Percentiles rank a stretch among this genome's conserved stretches.
phyloP scores from a whole-genome alignment of 768 basidiomycete species.

The Pulveroboletus ravenelii region DNA sequence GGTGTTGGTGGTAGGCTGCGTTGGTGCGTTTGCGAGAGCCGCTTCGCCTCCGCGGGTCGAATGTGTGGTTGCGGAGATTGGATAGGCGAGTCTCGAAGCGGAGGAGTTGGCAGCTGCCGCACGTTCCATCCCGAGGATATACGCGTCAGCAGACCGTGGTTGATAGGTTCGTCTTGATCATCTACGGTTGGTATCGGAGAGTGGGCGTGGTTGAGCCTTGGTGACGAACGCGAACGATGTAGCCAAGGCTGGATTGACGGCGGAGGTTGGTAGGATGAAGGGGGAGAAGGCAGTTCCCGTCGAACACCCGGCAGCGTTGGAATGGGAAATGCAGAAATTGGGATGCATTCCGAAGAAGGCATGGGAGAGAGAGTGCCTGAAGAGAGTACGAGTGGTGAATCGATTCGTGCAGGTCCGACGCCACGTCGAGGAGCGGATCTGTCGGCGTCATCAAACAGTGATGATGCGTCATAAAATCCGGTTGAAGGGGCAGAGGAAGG shows the following conservation, averaged over 20 bases:
- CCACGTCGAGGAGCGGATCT: constrained; percentile 8
- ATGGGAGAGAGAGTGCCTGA: constrained; percentile 26
- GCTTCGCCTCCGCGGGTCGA: constrained; percentile 15
- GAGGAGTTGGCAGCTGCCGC: constrained; percentile 33
- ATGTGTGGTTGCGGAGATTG: constrained; percentile 14
- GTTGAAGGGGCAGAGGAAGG: constrained; percentile 40
- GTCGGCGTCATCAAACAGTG: constrained; percentile 23
- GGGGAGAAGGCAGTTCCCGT: constrained; percentile 28
- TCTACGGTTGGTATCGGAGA: constrained; percentile 12
- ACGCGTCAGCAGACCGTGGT: constrained; percentile 14
- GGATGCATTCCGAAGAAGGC: constrained; percentile 28
- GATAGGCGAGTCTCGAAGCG: constrained; percentile 16
- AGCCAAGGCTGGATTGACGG: constrained; percentile 25
- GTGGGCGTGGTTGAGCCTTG: constrained; percentile 25
- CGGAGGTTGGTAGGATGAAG: constrained; percentile 30
- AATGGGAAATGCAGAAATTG: constrained; percentile 19
- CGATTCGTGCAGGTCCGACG: constrained; percentile 1
- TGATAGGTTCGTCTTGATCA: constrained; percentile 14
- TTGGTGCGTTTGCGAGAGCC: constrained; percentile 25
- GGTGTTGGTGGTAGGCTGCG: constrained; percentile 44
- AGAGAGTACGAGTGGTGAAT: constrained; percentile 20
- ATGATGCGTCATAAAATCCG: constrained; percentile 18
- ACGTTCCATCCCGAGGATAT: constrained; percentile 19
- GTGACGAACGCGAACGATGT: constrained; percentile 36
- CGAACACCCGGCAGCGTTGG: constrained; percentile 16